Evolutionary conservation across 2,329 filamentous ascomycete genomes (phyloP), one percentile per base, ranked within the genome.

Genomic region (Fusarium keratoplasticum): DNA sequence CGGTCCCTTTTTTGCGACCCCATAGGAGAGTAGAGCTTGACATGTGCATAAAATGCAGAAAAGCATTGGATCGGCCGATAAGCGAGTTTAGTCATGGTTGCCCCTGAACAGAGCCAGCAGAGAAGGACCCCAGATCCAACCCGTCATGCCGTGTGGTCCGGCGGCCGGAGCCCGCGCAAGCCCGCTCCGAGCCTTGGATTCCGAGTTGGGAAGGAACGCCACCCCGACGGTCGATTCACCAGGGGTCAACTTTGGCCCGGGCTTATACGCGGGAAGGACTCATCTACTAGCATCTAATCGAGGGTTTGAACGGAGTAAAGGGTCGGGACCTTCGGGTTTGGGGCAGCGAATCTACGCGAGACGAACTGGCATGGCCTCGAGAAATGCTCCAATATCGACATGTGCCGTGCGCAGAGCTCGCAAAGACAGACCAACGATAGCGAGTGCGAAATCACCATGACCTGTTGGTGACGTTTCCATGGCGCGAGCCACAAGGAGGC

Each of bases 401-500:
- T 18, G 25, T 18, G n/a, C 33, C 40, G 54, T 40, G 42, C 55
- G 31, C 22, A 64, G 36, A 40, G 47, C 50, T 61, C 44, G 27
- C n/a, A 54, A 33, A 40, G 35, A 40, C 42, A 60, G 42, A 44
- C 58, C 65, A 72, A 74, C 67, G 54, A 62, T 64, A 55, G 52
- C 47, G 77, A 65, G 57, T 33, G 52, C 31, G 35, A 70, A 69
- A 61, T 58, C 57, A 60, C 47, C 57, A 78, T 78, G 73, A 73
- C 67, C 74, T 73, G 76, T 74, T 76, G 70, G 67, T 78, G 76
- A 78, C 76, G 76, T 67, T 72, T 69, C 64, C 16, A 71, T 78
- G 76, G 69, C 63, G 72, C 74, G 76, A 78, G 71, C 64, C 63
- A 66, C 54, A 67, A 61, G 47, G 44, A 71, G 70, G 74, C 66